These are phyloP conservation scores for Pichia kluyveri DNA, from an alignment of 805 yeast species.

Conservation along the genomic window DNA sequence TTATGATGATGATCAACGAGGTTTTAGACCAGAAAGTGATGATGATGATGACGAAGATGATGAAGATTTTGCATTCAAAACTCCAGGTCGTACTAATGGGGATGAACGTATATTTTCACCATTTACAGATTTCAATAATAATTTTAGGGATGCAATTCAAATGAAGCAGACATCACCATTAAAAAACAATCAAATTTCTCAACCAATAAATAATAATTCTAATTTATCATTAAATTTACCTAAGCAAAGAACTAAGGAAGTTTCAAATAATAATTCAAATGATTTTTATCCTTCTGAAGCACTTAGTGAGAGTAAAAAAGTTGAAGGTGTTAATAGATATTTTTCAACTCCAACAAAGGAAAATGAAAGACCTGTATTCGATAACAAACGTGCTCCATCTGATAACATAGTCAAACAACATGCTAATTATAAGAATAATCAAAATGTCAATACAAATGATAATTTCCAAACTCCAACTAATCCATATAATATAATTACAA, in stretches of 20 bases:
- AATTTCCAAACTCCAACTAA: neutral
- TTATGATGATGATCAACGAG: neutral
- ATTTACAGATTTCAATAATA: conserved; percentile 26
- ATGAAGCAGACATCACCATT: neutral
- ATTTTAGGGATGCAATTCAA: conserved; percentile 22
- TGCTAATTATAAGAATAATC: conserved; percentile 6
- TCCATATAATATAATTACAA: neutral
- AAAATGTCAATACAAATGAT: no score
- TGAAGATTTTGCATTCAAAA: conserved; percentile 5
- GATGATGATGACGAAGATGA: conserved; percentile 5
- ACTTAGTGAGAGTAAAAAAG: no score
- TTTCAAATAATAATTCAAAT: neutral
- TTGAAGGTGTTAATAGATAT: neutral
- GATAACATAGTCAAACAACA: conserved; percentile 19
- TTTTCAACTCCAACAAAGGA: neutral
- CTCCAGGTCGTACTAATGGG: neutral
- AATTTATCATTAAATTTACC: neutral
- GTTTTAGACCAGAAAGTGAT: neutral
- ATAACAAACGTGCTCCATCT: conserved; percentile 16
- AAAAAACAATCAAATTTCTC: neutral
- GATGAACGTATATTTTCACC: conserved; percentile 25
- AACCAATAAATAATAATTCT: conserved; percentile 12
- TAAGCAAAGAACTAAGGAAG: neutral
- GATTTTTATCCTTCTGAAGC: neutral
- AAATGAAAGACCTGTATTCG: neutral